A percentile compares a stretch with the other conserved stretches of the same genome.
Conservation (phyloP, 78 protist genomes). For the Blattamonas nauphoetae region DNA sequence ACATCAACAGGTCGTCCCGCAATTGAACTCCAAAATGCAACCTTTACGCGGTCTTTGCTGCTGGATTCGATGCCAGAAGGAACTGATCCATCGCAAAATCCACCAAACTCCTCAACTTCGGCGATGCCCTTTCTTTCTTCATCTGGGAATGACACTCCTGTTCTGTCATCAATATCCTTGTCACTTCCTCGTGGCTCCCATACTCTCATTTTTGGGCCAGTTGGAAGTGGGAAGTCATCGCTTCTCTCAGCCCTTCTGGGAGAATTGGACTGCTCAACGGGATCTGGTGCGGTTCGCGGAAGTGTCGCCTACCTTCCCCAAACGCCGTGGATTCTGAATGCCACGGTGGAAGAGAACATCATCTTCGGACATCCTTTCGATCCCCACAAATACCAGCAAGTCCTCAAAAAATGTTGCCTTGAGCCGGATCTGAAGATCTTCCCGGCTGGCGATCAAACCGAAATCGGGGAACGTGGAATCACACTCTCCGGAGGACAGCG, state of each 20-base stretch:
- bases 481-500: conserved; percentile 35
- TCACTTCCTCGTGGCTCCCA: neutral
- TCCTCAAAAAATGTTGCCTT: neutral
- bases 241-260: conserved; percentile 37
- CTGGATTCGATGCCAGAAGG: no score
- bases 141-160: neutral
- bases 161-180: neutral
- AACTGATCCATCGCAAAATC: no score
- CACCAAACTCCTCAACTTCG: no score
- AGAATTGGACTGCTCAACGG: neutral
- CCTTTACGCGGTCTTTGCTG: no score
- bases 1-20: no score
- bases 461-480: conserved; percentile 30
- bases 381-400: neutral
- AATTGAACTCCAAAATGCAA: no score
- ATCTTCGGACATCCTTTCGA: conserved; percentile 16
- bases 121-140: neutral
- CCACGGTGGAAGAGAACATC: conserved; percentile 29
- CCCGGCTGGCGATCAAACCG: neutral
- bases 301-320: conserved; percentile 30
- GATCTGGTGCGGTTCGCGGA: neutral
- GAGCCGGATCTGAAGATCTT: conserved; percentile 6
- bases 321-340: conserved; percentile 9
- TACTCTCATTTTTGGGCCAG: conserved; percentile 29
- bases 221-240: conserved; percentile 22